Evolutionary conservation across 2,329 filamentous ascomycete genomes (phyloP), one percentile per base, ranked within the genome.

Genomic region (Xylariales sp.): DNA sequence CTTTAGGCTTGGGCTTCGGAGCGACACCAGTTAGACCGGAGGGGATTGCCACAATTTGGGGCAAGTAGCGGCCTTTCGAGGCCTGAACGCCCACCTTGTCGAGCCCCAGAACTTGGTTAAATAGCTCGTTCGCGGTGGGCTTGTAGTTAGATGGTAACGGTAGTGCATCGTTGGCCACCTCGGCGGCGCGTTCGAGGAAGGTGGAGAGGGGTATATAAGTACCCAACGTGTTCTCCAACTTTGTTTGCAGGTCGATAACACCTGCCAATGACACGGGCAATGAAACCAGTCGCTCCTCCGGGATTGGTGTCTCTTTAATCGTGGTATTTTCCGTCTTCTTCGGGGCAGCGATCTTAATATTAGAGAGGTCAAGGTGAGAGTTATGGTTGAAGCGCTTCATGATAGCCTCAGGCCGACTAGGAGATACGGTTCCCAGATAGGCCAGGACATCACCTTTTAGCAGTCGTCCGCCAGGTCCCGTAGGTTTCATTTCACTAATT

Each of bases 381-480:
- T 96, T 88, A 80, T 93, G 91, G 68, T 88, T 85, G 77, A 97
- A 90, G 60, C 89, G 89, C 65, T 87, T 83, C 63, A 92, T 91
- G 73, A 94, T 86, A 69, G 89, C 84, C 28, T 88, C 86, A 1
- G 95, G 92, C 73, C 93, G 91, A 67, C 89, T 85, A 70, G 89
- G 83, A 68, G 90, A 84, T 76, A 97, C 93, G 73, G 86, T 84
- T 70, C 96, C 96, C 16, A 98, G 81, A 80, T 95, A 96, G 55
- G 94, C 94, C 62, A 99, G 89, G 6, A 99, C 91, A 78, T 99
- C 96, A 64, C 96, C 96, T 86, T 99, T 99, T 69, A 99, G 86
- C 62, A 99, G 85, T 69, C 96, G 90, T 65, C 94, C 94, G 75
- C 90, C 90, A 36, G 96, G 96, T 30, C 96, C 96, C 23, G 93